Evolutionary conservation across 352 stramenopile genomes (phyloP).

Genomic region (Stramenopiles sp.): DNA sequence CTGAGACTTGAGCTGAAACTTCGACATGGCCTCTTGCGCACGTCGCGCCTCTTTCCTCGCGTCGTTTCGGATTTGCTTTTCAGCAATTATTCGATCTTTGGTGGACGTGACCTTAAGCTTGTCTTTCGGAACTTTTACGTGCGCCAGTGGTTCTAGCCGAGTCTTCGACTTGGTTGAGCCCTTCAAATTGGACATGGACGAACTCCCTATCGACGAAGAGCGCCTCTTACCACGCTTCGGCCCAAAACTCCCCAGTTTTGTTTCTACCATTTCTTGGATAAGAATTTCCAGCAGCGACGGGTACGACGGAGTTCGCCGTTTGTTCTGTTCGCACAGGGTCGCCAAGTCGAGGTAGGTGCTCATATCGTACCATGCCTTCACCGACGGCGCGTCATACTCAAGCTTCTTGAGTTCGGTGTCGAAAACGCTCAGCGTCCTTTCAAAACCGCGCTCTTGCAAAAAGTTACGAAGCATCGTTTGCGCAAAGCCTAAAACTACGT

Average conservation of each 20-base stretch:
- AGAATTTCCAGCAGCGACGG: background rate
- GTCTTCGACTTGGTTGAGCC: background rate
- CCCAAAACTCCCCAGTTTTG: background rate
- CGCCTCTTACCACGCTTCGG: background rate
- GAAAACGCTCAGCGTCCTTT: background rate
- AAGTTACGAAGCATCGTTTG: background rate
- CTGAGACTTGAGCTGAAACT: background rate
- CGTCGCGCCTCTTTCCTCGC: background rate
- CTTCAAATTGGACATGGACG: background rate
- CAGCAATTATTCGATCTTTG: background rate
- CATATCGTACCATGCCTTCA: background rate
- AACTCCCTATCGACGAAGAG: background rate
- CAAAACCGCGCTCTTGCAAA: background rate
- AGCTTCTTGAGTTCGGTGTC: background rate
- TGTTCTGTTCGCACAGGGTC: background rate
- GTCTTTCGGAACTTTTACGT: background rate
- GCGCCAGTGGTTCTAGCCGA: background rate
- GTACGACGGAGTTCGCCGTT: background rate
- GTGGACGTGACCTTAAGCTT: background rate
- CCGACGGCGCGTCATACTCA: background rate
- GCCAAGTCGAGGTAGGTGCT: background rate
- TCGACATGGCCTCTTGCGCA: background rate
- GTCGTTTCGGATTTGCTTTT: background rate
- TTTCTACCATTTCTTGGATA: background rate
- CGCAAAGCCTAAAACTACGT: background rate